phyloP scores from a whole-genome alignment of 2,329 filamentous ascomycete genomes.

The Clarireedia homoeocarpa region DNA sequence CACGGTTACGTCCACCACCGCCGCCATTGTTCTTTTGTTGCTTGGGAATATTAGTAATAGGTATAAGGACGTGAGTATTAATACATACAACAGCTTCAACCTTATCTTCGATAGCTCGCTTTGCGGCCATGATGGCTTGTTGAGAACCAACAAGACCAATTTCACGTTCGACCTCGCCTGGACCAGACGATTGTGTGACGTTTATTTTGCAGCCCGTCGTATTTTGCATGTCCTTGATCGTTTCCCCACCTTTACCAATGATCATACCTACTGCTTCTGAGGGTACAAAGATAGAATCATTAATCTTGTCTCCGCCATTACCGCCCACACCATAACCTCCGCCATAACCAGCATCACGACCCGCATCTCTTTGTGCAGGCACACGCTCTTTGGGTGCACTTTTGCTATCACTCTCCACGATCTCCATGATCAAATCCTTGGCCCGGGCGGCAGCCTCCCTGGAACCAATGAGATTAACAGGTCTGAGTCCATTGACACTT shows the following conservation, averaged over 20 bases:
- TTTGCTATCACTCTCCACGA: conserved; percentile 83
- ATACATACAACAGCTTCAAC: conserved; percentile 75
- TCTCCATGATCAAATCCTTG: conserved; percentile 85
- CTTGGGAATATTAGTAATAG: conserved; percentile 28
- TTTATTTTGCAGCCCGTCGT: conserved; percentile 90
- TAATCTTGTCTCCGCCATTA: conserved; percentile 57
- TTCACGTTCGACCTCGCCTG: conserved; percentile 72
- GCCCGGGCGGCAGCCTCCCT: conserved; percentile 66
- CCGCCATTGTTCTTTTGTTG: conserved; percentile 44
- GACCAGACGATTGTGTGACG: conserved; percentile 72
- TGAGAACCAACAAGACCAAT: conserved; percentile 76
- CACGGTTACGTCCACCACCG: conserved; percentile 37
- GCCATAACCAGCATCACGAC: conserved; percentile 35
- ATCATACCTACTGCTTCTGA: conserved; percentile 95
- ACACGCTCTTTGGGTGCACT: conserved; percentile 30
- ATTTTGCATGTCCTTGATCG: conserved; percentile 89
- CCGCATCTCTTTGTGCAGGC: conserved; percentile 37
- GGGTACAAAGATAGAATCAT: conserved; percentile 76
- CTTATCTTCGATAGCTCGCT: conserved; percentile 82
- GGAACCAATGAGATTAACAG: conserved; percentile 83
- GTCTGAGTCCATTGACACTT: conserved; percentile 81
- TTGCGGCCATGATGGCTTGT: conserved; percentile 72
- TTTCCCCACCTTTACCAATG: conserved; percentile 89
- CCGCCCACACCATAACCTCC: conserved; percentile 34
- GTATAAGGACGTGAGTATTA: neutral